A percentile compares a stretch with the other conserved stretches of the same genome.
Conservation (phyloP, 2,329 filamentous ascomycete species). For the Calonectria fujianensis region DNA sequence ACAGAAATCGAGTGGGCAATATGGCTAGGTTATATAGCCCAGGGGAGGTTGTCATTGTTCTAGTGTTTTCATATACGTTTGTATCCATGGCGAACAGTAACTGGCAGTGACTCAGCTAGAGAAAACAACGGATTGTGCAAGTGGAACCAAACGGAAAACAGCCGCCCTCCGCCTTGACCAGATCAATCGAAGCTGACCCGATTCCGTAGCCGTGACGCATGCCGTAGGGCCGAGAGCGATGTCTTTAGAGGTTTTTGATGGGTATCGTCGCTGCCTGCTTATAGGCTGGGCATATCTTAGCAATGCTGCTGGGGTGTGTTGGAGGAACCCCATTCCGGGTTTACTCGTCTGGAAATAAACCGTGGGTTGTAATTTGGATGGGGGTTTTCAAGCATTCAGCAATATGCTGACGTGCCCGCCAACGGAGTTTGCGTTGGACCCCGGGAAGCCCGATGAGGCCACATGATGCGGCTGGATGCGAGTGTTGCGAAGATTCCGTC, state of each 20-base stretch:
- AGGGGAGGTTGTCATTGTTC: too few species aligned
- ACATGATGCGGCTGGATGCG: background rate
- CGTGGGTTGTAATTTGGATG: background rate
- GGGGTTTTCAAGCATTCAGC: background rate
- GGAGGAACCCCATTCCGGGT: background rate
- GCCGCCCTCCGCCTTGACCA: background rate
- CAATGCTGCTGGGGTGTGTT: background rate
- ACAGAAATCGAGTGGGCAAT: background rate
- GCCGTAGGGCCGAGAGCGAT: background rate
- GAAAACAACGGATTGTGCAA: background rate
- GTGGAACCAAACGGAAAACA: background rate
- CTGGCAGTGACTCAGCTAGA: constrained; percentile 2
- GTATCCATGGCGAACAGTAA: background rate
- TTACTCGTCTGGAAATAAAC: background rate
- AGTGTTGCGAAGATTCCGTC: background rate
- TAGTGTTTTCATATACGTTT: background rate
- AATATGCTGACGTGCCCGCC: background rate
- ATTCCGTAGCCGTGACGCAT: background rate
- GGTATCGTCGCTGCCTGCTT: background rate
- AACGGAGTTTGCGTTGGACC: background rate
- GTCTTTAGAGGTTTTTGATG: background rate
- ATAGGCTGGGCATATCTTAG: background rate
- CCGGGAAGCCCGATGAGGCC: background rate
- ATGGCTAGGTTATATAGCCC: background rate
- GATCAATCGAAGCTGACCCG: background rate